A percentile compares a stretch with the other conserved stretches of the same genome.
These are phyloP conservation scores for Climacium dendroides DNA, from an alignment of 225 moss, liverwort and hornwort genomes.

Conservation along the genomic window DNA sequence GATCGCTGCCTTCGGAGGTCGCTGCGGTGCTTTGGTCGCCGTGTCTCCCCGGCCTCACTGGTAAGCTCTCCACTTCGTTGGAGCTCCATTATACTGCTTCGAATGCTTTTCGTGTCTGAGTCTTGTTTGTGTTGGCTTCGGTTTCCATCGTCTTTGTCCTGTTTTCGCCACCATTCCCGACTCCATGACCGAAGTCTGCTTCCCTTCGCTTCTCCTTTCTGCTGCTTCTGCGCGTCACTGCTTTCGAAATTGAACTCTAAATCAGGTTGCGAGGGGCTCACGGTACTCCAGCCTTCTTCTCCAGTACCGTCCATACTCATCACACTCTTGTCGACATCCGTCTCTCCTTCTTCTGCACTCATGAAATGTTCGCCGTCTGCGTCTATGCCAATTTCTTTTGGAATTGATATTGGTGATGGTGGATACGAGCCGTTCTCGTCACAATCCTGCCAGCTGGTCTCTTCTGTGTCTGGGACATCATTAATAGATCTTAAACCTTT, in stretches of 20 bases:
- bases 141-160: slow-evolving; percentile 26
- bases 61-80: slow-evolving; percentile 48
- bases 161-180: slow-evolving; percentile 92
- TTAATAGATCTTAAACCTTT: not conserved
- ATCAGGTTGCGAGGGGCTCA: slow-evolving; percentile 88
- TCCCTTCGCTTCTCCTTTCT: slow-evolving; percentile 1
- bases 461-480: slow-evolving; percentile 23
- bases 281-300: slow-evolving; percentile 86
- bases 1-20: slow-evolving; percentile 43
- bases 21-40: slow-evolving; percentile 20
- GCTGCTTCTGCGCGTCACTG: slow-evolving; percentile 27
- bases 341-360: slow-evolving; percentile 56
- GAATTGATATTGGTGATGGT: slow-evolving; percentile 9
- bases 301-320: slow-evolving; percentile 37
- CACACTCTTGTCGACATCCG: slow-evolving; percentile 34
- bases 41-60: slow-evolving; percentile 14
- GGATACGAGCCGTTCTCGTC: slow-evolving; percentile 26
- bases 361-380: slow-evolving; percentile 35
- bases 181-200: slow-evolving; percentile 45
- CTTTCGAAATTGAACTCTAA: slow-evolving; percentile 54
- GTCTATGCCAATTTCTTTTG: slow-evolving; percentile 11
- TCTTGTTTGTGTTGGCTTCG: slow-evolving; percentile 35
- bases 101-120: slow-evolving; percentile 52
- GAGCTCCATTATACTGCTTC: slow-evolving; percentile 13
- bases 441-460: slow-evolving; percentile 46